A percentile compares a stretch with the other conserved stretches of the same genome.
Evolutionary conservation across 768 basidiomycete species (phyloP).

Genomic region (Symmetrospora coprosmae): DNA sequence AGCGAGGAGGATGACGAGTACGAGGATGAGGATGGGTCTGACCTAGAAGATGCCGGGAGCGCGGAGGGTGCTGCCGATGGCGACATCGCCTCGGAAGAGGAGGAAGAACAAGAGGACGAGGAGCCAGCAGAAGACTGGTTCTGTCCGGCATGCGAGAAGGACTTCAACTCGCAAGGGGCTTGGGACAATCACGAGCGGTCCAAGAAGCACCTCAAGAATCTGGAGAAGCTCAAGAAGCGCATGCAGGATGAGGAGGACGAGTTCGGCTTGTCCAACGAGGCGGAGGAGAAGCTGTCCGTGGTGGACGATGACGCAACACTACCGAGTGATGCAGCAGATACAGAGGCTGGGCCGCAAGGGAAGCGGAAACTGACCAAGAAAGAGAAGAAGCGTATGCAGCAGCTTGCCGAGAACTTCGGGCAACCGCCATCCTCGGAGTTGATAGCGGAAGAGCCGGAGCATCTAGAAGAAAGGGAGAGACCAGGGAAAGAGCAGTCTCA

Average conservation of each 20-base stretch:
- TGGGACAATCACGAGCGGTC: constrained; percentile 95
- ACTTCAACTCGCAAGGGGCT: constrained; percentile 76
- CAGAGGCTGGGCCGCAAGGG: constrained; percentile 21
- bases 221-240: constrained; percentile 59
- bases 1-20: constrained; percentile 44
- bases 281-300: constrained; percentile 30
- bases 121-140: constrained; percentile 60
- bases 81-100: constrained; percentile 20
- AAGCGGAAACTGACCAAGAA: constrained; percentile 15
- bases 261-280: constrained; percentile 44
- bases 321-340: constrained; percentile 13
- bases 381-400: constrained; percentile 20
- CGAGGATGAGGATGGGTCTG: constrained; percentile 76
- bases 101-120: constrained; percentile 33
- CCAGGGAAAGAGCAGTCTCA: not conserved
- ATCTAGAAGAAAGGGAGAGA: not conserved
- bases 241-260: constrained; percentile 64
- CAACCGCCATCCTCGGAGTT: not conserved
- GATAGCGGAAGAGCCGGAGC: not conserved
- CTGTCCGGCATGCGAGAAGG: constrained; percentile 85
- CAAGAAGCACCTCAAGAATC: constrained; percentile 78
- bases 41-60: not conserved
- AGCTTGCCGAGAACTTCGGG: no score
- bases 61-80: constrained; percentile 13
- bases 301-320: constrained; percentile 19